Base-by-base conservation (phyloP, 208 protist species). In the Crithidia fasciculata region DNA sequence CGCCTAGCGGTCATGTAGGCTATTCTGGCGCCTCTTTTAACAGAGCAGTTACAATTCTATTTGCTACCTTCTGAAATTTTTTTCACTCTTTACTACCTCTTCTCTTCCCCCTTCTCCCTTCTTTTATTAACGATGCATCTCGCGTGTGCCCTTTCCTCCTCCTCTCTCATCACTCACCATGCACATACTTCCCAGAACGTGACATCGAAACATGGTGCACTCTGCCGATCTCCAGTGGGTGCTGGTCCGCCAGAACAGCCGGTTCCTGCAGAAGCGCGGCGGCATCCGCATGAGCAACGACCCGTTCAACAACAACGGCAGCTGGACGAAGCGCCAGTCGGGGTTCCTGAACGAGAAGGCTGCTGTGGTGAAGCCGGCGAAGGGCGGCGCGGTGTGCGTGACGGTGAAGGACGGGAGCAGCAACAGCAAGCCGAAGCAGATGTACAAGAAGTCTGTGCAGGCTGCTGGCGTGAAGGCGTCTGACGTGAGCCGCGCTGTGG, bases 241-340 rank as follows among this genome's bases (percentile, higher is more conserved):
- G 60, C 64, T 95, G 68, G 90, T 93, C 43, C 87, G 87, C 77
- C 83, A 87, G 78, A 92, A 91, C 88, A 95, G 85, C 84, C 85
- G 86, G 75, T 95, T 89, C 76, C 84, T 94, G 81, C 87, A 92
- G 86, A 90, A 91, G 90, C 90, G 90, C 80, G 78, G 81, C 61
- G 85, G 85, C 65, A 82, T 91, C 60, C 89, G 89, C 60, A 76
- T 95, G 80, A 91, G 86, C 87, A 91, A 71, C 82, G 89, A 95
- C 79, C 87, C 89, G 45, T 92, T 95, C 81, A 95, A 95, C 87
- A 95, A 88, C 87, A 92, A 91, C 81, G 89, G 85, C 85, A 95
- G 86, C 83, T 92, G 87, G 87, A 95, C 89, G 71, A 95, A 92
- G 87, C 87, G 89, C 72, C 86, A 95, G 54, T 82, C 83, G 16